A percentile compares a stretch with the other conserved stretches of the same genome.
These are phyloP conservation scores for Solanum sparsipilum DNA, from an alignment of 257 asterid genomes.

Conservation along the genomic window DNA sequence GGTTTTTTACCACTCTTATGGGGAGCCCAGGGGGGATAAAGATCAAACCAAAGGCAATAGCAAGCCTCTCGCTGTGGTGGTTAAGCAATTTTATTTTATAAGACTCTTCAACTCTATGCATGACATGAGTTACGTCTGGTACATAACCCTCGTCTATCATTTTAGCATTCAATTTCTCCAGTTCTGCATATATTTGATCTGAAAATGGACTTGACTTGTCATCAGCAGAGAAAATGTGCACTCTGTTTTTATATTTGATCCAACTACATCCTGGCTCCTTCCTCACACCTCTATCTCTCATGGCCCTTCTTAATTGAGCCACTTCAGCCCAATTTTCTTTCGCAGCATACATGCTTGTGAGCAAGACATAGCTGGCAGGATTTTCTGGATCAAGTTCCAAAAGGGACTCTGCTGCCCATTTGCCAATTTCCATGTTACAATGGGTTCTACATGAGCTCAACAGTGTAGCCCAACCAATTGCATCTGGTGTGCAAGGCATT, in stretches of 20 bases:
- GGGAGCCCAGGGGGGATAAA: slow-evolving; percentile 19
- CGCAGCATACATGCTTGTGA: slow-evolving; percentile 27
- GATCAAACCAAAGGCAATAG: slow-evolving; percentile 41
- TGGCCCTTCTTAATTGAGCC: slow-evolving; percentile 30
- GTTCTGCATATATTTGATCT: slow-evolving; percentile 30
- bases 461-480: slow-evolving; percentile 34
- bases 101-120: slow-evolving; percentile 27
- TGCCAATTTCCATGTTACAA: slow-evolving; percentile 27
- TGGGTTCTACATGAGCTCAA: slow-evolving; percentile 37
- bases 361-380: slow-evolving; percentile 33
- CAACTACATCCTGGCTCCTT: slow-evolving; percentile 43
- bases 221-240: slow-evolving; percentile 34
- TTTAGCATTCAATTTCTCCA: slow-evolving; percentile 29
- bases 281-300: slow-evolving; percentile 32
- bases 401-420: slow-evolving; percentile 40
- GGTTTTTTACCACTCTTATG: slow-evolving; percentile 36
- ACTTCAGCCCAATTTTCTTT: slow-evolving; percentile 35
- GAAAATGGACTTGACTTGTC: slow-evolving; percentile 36
- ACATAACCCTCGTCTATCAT: slow-evolving; percentile 40
- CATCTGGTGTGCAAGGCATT: slow-evolving; percentile 57
- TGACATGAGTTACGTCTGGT: slow-evolving; percentile 27
- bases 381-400: slow-evolving; percentile 25
- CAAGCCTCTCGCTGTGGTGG: slow-evolving; percentile 37
- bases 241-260: slow-evolving; percentile 38
- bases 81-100: slow-evolving; percentile 29